Evolutionary conservation across 2,329 filamentous ascomycete species (phyloP).

Genomic region (Sclerotinia trifoliorum): DNA sequence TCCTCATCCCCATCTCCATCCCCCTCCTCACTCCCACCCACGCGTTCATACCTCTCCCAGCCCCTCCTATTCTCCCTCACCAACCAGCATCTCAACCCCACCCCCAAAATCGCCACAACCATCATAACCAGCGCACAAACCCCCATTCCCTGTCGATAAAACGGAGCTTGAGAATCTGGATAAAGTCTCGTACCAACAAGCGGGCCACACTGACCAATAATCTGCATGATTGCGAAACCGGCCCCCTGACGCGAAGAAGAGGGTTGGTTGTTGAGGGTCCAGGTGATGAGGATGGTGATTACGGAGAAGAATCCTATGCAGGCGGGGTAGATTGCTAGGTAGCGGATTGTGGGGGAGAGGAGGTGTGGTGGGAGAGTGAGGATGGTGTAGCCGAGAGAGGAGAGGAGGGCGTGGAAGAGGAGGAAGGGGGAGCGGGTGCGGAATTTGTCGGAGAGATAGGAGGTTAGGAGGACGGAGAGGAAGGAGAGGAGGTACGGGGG

Average conservation of each 20-base stretch:
- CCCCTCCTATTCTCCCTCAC: slow-evolving; percentile 31
- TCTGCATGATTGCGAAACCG: slow-evolving; percentile 76
- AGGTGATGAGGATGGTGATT: slow-evolving; percentile 80
- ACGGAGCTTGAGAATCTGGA: slow-evolving; percentile 49
- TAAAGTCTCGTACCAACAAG: slow-evolving; percentile 55
- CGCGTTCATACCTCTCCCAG: slow-evolving; percentile 40
- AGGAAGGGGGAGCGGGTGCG: slow-evolving; percentile 64
- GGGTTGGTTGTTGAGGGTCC: slow-evolving; percentile 83
- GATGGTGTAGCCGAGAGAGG: slow-evolving; percentile 57
- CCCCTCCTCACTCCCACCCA: slow-evolving; percentile 30
- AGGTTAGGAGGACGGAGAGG: slow-evolving; percentile 66
- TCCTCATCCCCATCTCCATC: slow-evolving; percentile 18
- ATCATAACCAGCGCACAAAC: slow-evolving; percentile 52
- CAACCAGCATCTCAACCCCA: slow-evolving; percentile 43
- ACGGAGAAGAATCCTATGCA: slow-evolving; percentile 79
- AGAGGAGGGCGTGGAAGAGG: slow-evolving; percentile 66
- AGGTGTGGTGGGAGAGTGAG: slow-evolving; percentile 62
- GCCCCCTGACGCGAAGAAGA: slow-evolving; percentile 67
- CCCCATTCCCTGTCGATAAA: slow-evolving; percentile 50
- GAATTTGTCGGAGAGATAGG: slow-evolving; percentile 67
- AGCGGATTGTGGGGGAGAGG: slow-evolving; percentile 59
- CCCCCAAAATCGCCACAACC: slow-evolving; percentile 45
- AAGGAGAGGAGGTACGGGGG: slow-evolving; percentile 81
- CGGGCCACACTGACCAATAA: slow-evolving; percentile 54
- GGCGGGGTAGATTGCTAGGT: slow-evolving; percentile 75